Evolutionary conservation across 1,284 basidiomycete species (phyloP), one percentile per base, ranked within the genome.

Genomic region (Cutaneotrichosporon cavernicola): DNA sequence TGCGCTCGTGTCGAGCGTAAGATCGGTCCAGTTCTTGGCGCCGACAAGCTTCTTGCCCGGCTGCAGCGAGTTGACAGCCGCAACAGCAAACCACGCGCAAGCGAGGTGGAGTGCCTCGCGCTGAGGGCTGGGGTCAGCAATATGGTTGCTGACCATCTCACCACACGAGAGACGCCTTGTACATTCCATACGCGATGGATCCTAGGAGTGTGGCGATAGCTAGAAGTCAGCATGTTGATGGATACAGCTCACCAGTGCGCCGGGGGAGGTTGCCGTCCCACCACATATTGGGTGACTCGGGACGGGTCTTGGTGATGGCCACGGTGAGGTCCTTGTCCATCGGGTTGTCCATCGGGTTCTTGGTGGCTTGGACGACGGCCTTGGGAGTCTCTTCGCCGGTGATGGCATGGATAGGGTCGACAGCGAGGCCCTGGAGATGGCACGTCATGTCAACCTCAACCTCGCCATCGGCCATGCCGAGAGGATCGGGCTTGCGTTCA

Each of bases 211-310:
- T 56, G 9, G 55, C 55, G 22, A 56, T 6, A 4, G 36, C 55
- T 56, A 36, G 18, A 4, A 21, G n/a, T 56, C 36, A 56, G 55
- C 13, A 16, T 11, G 36, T 11, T 16, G 1, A 5, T 5, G 30
- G 21, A 10, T 13, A 32, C 6, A 52, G 14, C 55, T 56, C 22
- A 56, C 55, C 55, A 14, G 38, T 30, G n/a, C 55, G 55, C 11
- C 21, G 36, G 14, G 53, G 32, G 16, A 36, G 53, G n/a, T 56
- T 56, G 16, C 53, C 53, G 34, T 56, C 53, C 53, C 53, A 56
- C 53, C 53, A 56, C 32, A 56, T 26, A n/a, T 40, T 31, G 26
- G n/a, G 26, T 10, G 14, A 18, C 46, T n/a, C 26, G 5, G 47
- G 26, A 26, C 3, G n/a, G n/a, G 22, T 26, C 47, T 50, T 50